Percentiles rank a stretch among this genome's conserved stretches.
Conservation (phyloP, 225 moss, liverwort and hornwort genomes). For the Takakia lepidozioides region DNA sequence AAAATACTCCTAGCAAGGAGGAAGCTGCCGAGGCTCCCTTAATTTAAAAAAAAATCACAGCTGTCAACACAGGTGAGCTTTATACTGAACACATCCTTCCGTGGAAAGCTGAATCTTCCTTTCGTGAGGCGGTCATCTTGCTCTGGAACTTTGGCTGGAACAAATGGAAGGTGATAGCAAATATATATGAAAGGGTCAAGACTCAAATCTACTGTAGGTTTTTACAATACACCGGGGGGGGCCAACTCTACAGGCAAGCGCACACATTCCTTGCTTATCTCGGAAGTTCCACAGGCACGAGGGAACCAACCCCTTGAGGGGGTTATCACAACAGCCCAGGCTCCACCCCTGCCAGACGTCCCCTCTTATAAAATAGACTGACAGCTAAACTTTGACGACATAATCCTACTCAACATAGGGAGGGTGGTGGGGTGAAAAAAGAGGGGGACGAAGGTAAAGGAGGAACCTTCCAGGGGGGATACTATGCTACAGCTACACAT, state of each 20-base stretch:
- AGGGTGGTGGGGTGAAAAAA: no score
- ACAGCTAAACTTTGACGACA: neutral
- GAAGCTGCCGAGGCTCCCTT: no score
- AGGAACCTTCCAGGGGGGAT: no score
- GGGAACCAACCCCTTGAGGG: neutral
- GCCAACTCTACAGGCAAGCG: neutral
- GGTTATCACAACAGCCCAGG: neutral
- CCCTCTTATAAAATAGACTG: neutral
- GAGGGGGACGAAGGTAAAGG: no score
- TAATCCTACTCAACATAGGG: neutral
- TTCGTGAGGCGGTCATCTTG: no score
- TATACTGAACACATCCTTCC: no score
- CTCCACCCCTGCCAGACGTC: neutral
- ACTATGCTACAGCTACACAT: no score
- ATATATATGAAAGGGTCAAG: conserved; percentile 1
- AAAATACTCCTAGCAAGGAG: no score
- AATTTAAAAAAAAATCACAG: no score
- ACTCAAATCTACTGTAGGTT: neutral
- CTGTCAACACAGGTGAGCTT: no score
- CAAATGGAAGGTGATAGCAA: neutral
- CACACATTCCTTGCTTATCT: neutral
- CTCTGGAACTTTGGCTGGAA: neutral
- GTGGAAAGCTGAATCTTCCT: no score
- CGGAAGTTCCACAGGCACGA: neutral
- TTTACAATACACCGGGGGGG: conserved; percentile 1